Evolutionary conservation across 1,139 yeast species (phyloP).

Genomic region (Debaryomycetaceae sp.): DNA sequence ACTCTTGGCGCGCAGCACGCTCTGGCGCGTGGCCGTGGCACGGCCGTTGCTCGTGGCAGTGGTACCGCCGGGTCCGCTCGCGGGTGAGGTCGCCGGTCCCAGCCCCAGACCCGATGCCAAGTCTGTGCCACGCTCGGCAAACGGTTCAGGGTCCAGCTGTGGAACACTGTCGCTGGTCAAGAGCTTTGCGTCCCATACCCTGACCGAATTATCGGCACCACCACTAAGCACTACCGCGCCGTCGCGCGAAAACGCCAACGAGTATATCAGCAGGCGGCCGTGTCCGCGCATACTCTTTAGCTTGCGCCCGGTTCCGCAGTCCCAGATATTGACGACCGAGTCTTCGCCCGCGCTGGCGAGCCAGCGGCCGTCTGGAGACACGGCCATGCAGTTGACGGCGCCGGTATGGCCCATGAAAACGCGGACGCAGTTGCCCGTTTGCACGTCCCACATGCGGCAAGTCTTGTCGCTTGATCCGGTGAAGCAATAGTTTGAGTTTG

Average conservation of each 20-base stretch:
- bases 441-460: slow-evolving; percentile 96
- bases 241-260: slow-evolving; percentile 76
- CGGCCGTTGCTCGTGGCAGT: slow-evolving; percentile 1
- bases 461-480: slow-evolving; percentile 96
- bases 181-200: slow-evolving; percentile 92
- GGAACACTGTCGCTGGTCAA: slow-evolving; percentile 76
- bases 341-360: slow-evolving; percentile 95
- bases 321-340: slow-evolving; percentile 85
- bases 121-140: slow-evolving; percentile 10
- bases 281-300: slow-evolving; percentile 84
- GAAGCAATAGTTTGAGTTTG: slow-evolving; percentile 85
- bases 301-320: slow-evolving; percentile 82
- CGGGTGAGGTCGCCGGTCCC: slow-evolving; percentile 6
- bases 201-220: slow-evolving; percentile 84
- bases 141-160: slow-evolving; percentile 62
- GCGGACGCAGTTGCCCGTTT: slow-evolving; percentile 80
- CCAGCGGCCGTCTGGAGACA: slow-evolving; percentile 96
- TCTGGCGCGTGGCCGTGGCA: slow-evolving; percentile 5
- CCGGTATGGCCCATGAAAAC: slow-evolving; percentile 93
- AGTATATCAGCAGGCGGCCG: slow-evolving; percentile 77
- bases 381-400: slow-evolving; percentile 75
- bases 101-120: slow-evolving; percentile 8
- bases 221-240: slow-evolving; percentile 87
- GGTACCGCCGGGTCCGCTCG: slow-evolving; percentile 6
- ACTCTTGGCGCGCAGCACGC: slow-evolving; percentile 6